Base-by-base conservation (phyloP, 208 protist genomes). In the Leptomonas seymouri region DNA sequence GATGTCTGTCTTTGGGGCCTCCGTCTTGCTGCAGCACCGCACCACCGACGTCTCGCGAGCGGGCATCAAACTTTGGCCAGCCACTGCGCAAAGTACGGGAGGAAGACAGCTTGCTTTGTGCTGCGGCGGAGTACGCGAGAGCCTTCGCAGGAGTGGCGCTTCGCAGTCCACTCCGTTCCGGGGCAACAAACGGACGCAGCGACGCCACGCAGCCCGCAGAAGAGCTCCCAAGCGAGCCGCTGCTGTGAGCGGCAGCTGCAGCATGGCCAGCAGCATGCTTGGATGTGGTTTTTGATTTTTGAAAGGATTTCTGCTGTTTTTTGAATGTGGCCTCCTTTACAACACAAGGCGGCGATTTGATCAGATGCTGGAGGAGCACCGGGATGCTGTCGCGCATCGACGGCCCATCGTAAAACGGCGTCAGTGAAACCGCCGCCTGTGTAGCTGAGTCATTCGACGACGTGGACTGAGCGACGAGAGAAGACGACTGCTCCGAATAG, bases 351-450 rank as follows among this genome's bases (percentile, higher is more conserved):
- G 31, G 41, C 15, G 27, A 21, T 6, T 45, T 30, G 3, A 39
- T 53, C 12, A 76, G 49, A 4, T 61, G 71, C 45, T 51, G 34
- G 20, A 70, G 31, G n/a, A 76, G 63, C 16, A 49, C 71, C 9
- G 71, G 71, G 21, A 76, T 76, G 63, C 71, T 71, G 49, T 76
- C 56, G 18, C n/a, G 71, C 62, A 76, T 31, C 28, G 71, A 70
- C 18, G 71, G 71, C 1, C 44, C 71, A 25, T 76, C 71, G 63
- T 76, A 76, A 42, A 76, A 76, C 12, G 56, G 28, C 25, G 20
- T 41, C 18, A 48, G 63, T 39, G 48, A 21, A 41, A 9, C 39
- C n/a, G 44, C 9, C 0, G 39, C 14, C 14, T 20, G 6, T 25
- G 51, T 27, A 15, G 31, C 41, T n/a, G 50, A 23, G 7, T 36